phyloP scores from a whole-genome alignment of 2,329 filamentous ascomycete species.

The Tolypocladium album region DNA sequence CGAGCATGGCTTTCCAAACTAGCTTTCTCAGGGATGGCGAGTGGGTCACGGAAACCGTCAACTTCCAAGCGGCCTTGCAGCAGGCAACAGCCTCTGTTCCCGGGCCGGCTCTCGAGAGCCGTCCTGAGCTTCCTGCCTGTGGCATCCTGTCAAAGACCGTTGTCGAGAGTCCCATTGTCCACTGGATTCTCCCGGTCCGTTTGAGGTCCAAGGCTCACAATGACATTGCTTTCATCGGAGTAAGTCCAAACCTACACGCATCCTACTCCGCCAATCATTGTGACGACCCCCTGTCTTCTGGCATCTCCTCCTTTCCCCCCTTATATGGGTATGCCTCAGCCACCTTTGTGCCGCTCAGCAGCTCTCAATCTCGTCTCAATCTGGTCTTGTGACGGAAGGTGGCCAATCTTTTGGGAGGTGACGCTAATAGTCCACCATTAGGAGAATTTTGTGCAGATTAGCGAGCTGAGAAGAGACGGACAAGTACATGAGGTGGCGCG shows the following conservation, averaged over 20 bases:
- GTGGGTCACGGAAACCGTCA: conserved; percentile 45
- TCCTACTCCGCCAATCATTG: not conserved
- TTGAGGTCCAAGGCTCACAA: conserved; percentile 60
- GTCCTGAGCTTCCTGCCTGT: conserved; percentile 37
- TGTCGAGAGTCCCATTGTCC: conserved; percentile 62
- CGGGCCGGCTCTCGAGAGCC: conserved; percentile 18
- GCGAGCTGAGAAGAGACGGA: conserved; percentile 58
- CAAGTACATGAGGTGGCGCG: conserved; percentile 66
- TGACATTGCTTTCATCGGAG: conserved; percentile 79
- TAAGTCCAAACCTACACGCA: conserved; percentile 28
- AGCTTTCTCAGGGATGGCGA: conserved; percentile 41
- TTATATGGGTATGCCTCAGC: not conserved
- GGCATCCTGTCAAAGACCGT: conserved; percentile 74
- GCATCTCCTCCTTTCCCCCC: not conserved
- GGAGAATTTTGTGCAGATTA: conserved; percentile 74
- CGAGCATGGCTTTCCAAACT: conserved; percentile 38
- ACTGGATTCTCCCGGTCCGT: conserved; percentile 70
- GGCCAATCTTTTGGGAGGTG: not conserved
- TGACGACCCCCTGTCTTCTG: not conserved
- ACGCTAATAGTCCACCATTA: conserved; percentile 15
- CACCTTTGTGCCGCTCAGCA: not conserved
- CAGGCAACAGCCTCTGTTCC: conserved; percentile 18
- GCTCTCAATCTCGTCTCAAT: not conserved
- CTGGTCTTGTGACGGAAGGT: not conserved
- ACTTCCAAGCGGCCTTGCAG: conserved; percentile 30